A percentile compares a stretch with the other conserved stretches of the same genome.
These are phyloP conservation scores for Fusarium transvaalense DNA, from an alignment of 2,329 filamentous ascomycete genomes.

Conservation along the genomic window DNA sequence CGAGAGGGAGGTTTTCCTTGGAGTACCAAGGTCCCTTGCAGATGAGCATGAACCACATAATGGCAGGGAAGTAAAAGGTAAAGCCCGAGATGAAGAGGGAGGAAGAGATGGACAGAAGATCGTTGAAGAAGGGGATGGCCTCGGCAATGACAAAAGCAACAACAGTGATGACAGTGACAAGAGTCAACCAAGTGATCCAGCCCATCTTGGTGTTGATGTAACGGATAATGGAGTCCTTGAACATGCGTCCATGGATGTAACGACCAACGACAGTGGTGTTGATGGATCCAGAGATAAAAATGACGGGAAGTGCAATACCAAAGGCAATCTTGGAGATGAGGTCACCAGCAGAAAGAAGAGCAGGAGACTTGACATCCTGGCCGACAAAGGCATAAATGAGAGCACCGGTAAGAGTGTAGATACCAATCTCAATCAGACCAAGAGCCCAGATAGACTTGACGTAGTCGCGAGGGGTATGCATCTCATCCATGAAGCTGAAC, in stretches of 20 bases:
- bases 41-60: slow-evolving; percentile 60
- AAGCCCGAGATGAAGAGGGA: slow-evolving; percentile 63
- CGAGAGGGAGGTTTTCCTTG: slow-evolving; percentile 48
- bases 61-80: slow-evolving; percentile 58
- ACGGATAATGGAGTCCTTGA: slow-evolving; percentile 57
- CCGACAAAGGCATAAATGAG: slow-evolving; percentile 79
- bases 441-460: slow-evolving; percentile 70
- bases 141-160: slow-evolving; percentile 78
- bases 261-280: slow-evolving; percentile 65
- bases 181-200: slow-evolving; percentile 68
- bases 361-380: slow-evolving; percentile 71
- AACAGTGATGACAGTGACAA: slow-evolving; percentile 70
- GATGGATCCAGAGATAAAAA: slow-evolving; percentile 80
- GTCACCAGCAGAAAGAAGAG: slow-evolving; percentile 72
- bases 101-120: slow-evolving; percentile 69
- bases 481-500: slow-evolving; percentile 67
- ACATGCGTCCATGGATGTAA: slow-evolving; percentile 62
- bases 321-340: slow-evolving; percentile 75
- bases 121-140: slow-evolving; percentile 78
- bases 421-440: slow-evolving; percentile 70
- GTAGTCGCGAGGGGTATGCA: slow-evolving; percentile 63
- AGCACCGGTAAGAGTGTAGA: slow-evolving; percentile 76
- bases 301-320: slow-evolving; percentile 77
- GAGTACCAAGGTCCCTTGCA: slow-evolving; percentile 50
- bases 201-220: slow-evolving; percentile 63